These are phyloP conservation scores for Boletus patriciae DNA, from an alignment of 768 basidiomycete genomes.

Conservation along the genomic window DNA sequence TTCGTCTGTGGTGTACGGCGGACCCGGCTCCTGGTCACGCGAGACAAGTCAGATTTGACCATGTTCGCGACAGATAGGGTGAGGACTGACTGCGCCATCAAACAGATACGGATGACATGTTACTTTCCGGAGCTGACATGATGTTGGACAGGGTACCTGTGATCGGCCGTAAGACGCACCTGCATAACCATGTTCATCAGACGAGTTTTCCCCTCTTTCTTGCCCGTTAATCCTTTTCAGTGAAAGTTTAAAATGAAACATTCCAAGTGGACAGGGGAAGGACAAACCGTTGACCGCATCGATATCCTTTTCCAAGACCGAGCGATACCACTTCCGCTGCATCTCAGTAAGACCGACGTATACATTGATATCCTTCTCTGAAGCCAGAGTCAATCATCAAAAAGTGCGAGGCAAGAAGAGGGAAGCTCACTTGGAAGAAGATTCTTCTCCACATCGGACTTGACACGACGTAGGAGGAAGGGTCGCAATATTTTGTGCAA, in stretches of 20 bases:
- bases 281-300: slow-evolving; percentile 91
- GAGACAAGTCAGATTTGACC: neutral
- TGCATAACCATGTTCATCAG: slow-evolving; percentile 99
- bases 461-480: slow-evolving; percentile 91
- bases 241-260: neutral
- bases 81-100: slow-evolving; percentile 72
- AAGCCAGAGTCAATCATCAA: neutral
- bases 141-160: neutral
- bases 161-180: slow-evolving; percentile 37
- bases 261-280: neutral
- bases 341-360: slow-evolving; percentile 96
- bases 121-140: slow-evolving; percentile 65
- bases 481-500: slow-evolving; percentile 95
- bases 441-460: slow-evolving; percentile 95
- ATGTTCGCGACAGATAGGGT: neutral
- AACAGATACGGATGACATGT: slow-evolving; percentile 92
- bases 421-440: slow-evolving; percentile 74
- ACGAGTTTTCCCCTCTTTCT: slow-evolving; percentile 98
- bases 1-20: slow-evolving; percentile 97
- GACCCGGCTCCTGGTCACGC: slow-evolving; percentile 81
- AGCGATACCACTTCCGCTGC: slow-evolving; percentile 98
- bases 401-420: neutral
- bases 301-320: slow-evolving; percentile 95
- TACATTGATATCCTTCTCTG: slow-evolving; percentile 98
- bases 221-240: slow-evolving; percentile 77